phyloP scores from a whole-genome alignment of 257 asterid species.

The Paulownia fortunei region DNA sequence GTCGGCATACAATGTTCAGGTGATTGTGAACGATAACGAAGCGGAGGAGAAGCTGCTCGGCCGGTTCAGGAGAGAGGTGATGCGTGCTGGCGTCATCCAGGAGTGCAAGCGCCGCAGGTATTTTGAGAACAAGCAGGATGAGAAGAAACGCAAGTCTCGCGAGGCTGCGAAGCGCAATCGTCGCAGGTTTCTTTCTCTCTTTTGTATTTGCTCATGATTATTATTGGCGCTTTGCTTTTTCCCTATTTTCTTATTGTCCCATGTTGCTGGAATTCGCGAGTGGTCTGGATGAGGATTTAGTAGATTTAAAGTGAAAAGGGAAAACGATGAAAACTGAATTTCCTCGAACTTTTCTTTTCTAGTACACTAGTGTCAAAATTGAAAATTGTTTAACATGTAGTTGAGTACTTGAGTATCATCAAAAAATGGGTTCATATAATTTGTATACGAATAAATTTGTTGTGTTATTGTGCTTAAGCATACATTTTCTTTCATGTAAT shows the following conservation, averaged over 20 bases:
- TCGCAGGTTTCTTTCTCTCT: conserved; percentile 52
- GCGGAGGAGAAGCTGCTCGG: conserved; percentile 86
- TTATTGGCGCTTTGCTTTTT: not conserved
- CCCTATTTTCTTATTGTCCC: not conserved
- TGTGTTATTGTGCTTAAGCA: not conserved
- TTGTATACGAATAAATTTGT: not conserved
- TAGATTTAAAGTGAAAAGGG: not conserved
- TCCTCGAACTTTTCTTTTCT: not conserved
- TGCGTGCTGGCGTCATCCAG: conserved; percentile 88
- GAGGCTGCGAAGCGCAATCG: conserved; percentile 94
- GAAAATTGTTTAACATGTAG: not conserved
- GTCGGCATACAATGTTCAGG: conserved; percentile 74
- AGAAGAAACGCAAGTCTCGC: conserved; percentile 78
- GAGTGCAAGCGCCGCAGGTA: conserved; percentile 81
- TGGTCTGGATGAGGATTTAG: not conserved
- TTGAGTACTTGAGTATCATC: not conserved
- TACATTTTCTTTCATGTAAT: not conserved
- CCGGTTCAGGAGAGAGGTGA: conserved; percentile 87
- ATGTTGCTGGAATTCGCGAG: not conserved
- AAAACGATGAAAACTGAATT: not conserved
- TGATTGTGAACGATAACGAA: conserved; percentile 80
- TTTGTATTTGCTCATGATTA: not conserved
- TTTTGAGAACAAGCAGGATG: conserved; percentile 82
- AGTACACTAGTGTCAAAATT: not conserved
- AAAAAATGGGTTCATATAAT: not conserved